Percentiles rank a stretch among this genome's conserved stretches.
Evolutionary conservation across 768 basidiomycete genomes (phyloP).

Genomic region (Piloderma croceum): DNA sequence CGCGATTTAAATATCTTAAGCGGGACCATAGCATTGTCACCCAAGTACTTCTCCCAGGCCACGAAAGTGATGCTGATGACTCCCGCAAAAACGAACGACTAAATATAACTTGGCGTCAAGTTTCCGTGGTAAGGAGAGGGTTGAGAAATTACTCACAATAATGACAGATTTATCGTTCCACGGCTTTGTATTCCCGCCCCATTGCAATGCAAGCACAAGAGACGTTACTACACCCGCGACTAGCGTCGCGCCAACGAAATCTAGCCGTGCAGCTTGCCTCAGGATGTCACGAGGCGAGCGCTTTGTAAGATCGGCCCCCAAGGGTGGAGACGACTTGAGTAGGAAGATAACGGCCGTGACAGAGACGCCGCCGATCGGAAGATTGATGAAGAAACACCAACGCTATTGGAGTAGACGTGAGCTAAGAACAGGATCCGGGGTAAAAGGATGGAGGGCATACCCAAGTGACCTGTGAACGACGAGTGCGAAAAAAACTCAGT

Average conservation of each 20-base stretch:
- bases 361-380: slow-evolving; percentile 16
- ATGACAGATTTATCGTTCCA: too few species aligned
- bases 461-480: too few species aligned
- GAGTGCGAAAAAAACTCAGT: too few species aligned
- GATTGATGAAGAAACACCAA: too few species aligned
- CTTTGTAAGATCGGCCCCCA: slow-evolving; percentile 1
- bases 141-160: too few species aligned
- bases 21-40: slow-evolving; percentile 12
- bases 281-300: slow-evolving; percentile 4
- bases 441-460: too few species aligned
- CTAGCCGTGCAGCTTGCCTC: slow-evolving; percentile 29
- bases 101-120: slow-evolving; percentile 15
- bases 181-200: slow-evolving; percentile 42
- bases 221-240: slow-evolving; percentile 31
- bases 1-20: slow-evolving; percentile 9
- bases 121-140: too few species aligned
- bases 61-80: slow-evolving; percentile 5
- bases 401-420: too few species aligned
- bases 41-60: slow-evolving; percentile 10
- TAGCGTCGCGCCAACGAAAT: slow-evolving; percentile 35
- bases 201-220: slow-evolving; percentile 39
- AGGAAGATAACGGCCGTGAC: slow-evolving; percentile 9
- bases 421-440: too few species aligned
- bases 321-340: slow-evolving; percentile 11
- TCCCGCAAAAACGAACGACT: too few species aligned